Base-by-base conservation (phyloP, 768 basidiomycete genomes). In the Hygrophorus pudorinus region DNA sequence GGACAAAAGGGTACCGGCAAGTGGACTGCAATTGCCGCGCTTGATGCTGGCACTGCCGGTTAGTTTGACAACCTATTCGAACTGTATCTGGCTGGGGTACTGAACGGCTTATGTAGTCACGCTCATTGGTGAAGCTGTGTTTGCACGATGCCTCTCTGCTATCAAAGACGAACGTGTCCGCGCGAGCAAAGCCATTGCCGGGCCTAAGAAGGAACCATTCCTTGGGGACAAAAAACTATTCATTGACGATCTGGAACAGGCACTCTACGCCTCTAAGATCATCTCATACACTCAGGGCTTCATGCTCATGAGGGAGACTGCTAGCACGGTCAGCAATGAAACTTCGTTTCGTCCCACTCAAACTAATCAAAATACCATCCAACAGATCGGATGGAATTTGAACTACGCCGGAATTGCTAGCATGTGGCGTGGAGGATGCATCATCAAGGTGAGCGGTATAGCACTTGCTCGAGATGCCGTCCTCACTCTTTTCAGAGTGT, bases 381-480 rank as follows among this genome's bases (percentile, higher is more conserved):
- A 27, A 38, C 49, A 86, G 84, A 59, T 85, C 54, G 62, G 58
- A 51, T 99, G 94, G 94, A 79, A 86, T 64, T 71, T 99, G 63
- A 97, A 98, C 76, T 94, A 94, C 62, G 83, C 92, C 55, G 93
- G 92, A 49, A 98, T 99, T 59, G 96, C 96, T 28, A 79, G 75
- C 54, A 99, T 99, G 92, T 99, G 96, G 96, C 90, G 94, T 57
- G 96, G 96, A 53, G 96, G 96, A 53, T 98, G 94, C 65, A 99
- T 99, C 66, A 98, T 99, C 76, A 94, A 94, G 78, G 85, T 79
- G 47, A 51, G 31, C 18, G 1, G 16, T 36, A 3, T 45, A 12
- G 21, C 27, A 21, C 5, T 14, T 2, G 35, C 38, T 8, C 13
- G 14, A 10, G 30, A 0, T 41, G 43, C n/a, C n/a, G 12, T 27